Evolutionary conservation across 805 yeast genomes (phyloP).

Genomic region (Starmerella powellii): DNA sequence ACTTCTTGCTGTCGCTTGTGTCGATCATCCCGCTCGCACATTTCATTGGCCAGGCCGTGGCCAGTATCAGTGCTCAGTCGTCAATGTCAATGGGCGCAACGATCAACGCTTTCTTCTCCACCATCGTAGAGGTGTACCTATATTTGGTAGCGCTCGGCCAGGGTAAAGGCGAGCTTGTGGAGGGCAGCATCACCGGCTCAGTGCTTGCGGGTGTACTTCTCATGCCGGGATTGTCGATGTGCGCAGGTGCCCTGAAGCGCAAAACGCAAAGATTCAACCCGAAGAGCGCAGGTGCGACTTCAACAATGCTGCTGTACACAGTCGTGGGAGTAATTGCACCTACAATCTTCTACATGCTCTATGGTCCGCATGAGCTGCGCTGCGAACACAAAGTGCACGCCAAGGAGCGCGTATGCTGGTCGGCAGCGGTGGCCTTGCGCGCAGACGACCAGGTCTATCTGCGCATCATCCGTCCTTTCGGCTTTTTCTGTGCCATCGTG

Average conservation of each 20-base stretch:
- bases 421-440: slow-evolving; percentile 54
- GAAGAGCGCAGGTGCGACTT: slow-evolving; percentile 90
- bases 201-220: slow-evolving; percentile 83
- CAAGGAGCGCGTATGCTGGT: slow-evolving; percentile 36
- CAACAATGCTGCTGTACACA: slow-evolving; percentile 88
- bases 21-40: slow-evolving; percentile 91
- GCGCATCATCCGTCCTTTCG: slow-evolving; percentile 66
- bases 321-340: slow-evolving; percentile 87
- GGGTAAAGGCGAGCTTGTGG: slow-evolving; percentile 77
- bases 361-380: slow-evolving; percentile 69
- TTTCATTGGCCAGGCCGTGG: slow-evolving; percentile 98
- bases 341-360: slow-evolving; percentile 75
- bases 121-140: slow-evolving; percentile 82
- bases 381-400: slow-evolving; percentile 33
- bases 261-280: slow-evolving; percentile 95
- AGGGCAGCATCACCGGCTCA: slow-evolving; percentile 91
- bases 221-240: slow-evolving; percentile 91
- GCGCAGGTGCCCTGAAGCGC: slow-evolving; percentile 86
- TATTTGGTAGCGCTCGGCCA: slow-evolving; percentile 85
- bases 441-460: slow-evolving; percentile 55
- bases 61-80: slow-evolving; percentile 94
- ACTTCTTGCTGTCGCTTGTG: slow-evolving; percentile 64
- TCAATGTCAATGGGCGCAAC: slow-evolving; percentile 99
- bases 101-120: slow-evolving; percentile 92
- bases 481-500: slow-evolving; percentile 64